Evolutionary conservation across 495 filamentous ascomycete genomes (phyloP), one percentile per base, ranked within the genome.

Genomic region (Lasiosphaeriaceae sp.): DNA sequence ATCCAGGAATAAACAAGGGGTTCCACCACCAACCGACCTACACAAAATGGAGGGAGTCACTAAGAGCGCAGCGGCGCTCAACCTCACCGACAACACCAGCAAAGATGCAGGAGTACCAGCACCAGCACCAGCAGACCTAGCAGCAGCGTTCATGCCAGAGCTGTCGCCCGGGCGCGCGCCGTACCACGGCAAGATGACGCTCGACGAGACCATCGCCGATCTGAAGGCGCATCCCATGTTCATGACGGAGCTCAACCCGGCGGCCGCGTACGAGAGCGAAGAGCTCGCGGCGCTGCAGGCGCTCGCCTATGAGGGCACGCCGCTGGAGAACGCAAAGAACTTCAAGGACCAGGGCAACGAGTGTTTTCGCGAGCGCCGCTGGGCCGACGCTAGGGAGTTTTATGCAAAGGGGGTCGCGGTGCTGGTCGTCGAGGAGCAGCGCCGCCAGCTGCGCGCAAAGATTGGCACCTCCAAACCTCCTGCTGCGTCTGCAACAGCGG

Each of bases 261-360:
- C 48, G 9, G 19, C 44, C 7, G 39, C 19, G 8, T 61, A 57
- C 19, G 86, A 92, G 58, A 96, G 96, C 66, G 68, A 85, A 45
- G 83, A 87, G 57, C 77, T 96, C 8, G 90, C 96, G 63, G 94
- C 95, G 0, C 72, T 98, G 31, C 86, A 87, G 59, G 95, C 95
- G 2, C 75, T 98, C 12, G 89, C 90, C 31, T 96, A 96, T 63
- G 94, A 98, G 69, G 95, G 94, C 44, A 92, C 90, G 0, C 83
- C 89, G 11, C 79, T 82, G 12, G 95, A 98, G 67, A 85, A 92
- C 39, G 86, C 83, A 12, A 69, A 78, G 43, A 86, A 86, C 59
- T 96, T 92, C 75, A 87, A 90, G 63, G 86, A 92, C 67, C 88
- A 89, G 56, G 92, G 95, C 16, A 98, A 97, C 67, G 94, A 97